phyloP scores from a whole-genome alignment of 306 rosid genomes.

The Mucuna pruriens region DNA sequence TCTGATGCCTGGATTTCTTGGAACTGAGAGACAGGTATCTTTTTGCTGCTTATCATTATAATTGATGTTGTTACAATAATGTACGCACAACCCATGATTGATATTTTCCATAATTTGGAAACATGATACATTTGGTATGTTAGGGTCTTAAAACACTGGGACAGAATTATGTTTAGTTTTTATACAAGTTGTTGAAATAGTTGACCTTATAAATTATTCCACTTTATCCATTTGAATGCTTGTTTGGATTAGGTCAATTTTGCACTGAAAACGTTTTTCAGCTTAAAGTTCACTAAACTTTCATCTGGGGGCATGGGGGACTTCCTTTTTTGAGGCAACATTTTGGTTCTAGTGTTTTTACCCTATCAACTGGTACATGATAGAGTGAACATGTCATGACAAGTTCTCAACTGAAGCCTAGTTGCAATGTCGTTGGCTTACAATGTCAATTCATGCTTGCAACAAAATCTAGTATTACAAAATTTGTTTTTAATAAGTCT shows the following conservation, averaged over 20 bases:
- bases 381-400: background rate
- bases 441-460: conserved; percentile 9
- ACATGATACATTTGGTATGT: background rate
- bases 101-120: conserved; percentile 26
- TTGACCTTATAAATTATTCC: conserved; percentile 6
- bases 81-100: background rate
- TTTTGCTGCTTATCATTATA: background rate
- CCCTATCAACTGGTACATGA: background rate
- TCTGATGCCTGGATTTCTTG: conserved; percentile 99
- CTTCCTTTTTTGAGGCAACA: background rate
- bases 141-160: conserved; percentile 11
- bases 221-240: background rate
- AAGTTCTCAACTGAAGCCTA: conserved; percentile 10
- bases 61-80: conserved; percentile 3
- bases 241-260: background rate
- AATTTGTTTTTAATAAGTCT: background rate
- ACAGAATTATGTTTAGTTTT: background rate
- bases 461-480: background rate
- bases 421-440: background rate
- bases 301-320: background rate
- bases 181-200: background rate
- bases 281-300: background rate
- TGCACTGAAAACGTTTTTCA: background rate
- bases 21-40: conserved; percentile 94
- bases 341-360: background rate